Base-by-base conservation (phyloP, 2,329 filamentous ascomycete genomes). In the Gremmenia infestans region DNA sequence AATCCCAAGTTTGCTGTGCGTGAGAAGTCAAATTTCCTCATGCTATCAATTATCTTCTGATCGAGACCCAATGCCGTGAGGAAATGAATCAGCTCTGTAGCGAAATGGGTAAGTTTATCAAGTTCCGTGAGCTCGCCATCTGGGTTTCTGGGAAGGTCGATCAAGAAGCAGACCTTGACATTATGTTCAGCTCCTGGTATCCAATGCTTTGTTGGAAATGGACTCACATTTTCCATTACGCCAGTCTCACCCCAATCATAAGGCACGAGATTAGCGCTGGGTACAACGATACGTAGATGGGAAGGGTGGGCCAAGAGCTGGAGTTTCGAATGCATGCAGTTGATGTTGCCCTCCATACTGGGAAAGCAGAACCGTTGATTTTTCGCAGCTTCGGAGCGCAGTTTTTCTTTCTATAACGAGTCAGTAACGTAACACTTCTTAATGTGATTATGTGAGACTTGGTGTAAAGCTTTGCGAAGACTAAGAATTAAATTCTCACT, bases 261-360 rank as follows among this genome's bases (percentile, higher is more conserved):
- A 7, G 83, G 78, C 12, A 88, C 85, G 49, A 97, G 75, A 65
- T 99, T 99, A 1, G 91, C 94, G 3, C 87, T 93, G 0, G 94
- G 91, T 2, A 97, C 77, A 1, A 88, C 93, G 46, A 99, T 78
- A 6, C 94, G 83, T 15, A 97, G 72, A 69, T 91, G 85, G 1
- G 74, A 73, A 0, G 81, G 74, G 64, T 91, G 89, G 65, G 91
- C 93, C n/a, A 97, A 78, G 1, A 97, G 73, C 80, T 96, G 92
- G 45, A 97, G 77, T 69, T 99, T 97, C 50, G 91, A 96, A 72
- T 97, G 94, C 91, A 97, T 96, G 65, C 80, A 85, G 23, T 85
- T 87, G 5, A 83, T 73, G 48, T 81, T 76, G 1, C 83, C 81
- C 42, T 83, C 77, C 89, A 97, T 2, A 81, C 59, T 80, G 15